Evolutionary conservation across 2,329 filamentous ascomycete genomes (phyloP), one percentile per base, ranked within the genome.

Genomic region (Emergomyces pasteurianus): DNA sequence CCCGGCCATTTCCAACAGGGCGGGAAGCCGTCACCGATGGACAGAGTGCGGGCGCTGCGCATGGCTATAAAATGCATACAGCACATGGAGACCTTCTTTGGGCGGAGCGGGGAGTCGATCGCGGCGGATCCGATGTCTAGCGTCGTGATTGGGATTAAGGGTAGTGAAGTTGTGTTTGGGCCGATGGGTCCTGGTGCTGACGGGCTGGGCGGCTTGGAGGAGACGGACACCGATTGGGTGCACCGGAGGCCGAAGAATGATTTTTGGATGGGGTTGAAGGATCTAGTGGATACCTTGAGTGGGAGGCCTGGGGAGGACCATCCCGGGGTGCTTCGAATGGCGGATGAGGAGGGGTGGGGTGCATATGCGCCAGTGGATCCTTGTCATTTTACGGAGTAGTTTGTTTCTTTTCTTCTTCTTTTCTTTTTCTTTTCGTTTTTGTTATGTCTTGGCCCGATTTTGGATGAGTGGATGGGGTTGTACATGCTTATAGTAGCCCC

Each of bases 1-100:
- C 92, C 92, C 0, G 92, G 92, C 16, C 92, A 96, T 77, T 92
- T 95, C 66, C 92, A 96, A 75, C 92, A 96, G 77, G 92, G 92
- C 67, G 91, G 90, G 61, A 90, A 89, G 50, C 94, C 94, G 0
- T 95, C 90, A 2, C 86, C 94, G 7, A 97, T 99, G 92, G 94
- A 99, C 76, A 88, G 94, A 60, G 92, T 92, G 69, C 86, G 94
- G 54, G 92, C 94, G 1, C 88, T 96, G 28, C 84, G 94, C 58
- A 86, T 99, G 70, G 90, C 92, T 10, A 94, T 97, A 75, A 92
- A 92, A 77, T 95, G 90, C 72, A 88, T 97, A 71, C 86, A 96
- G 78, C 91, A 96, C 71, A 80, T 99, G 3, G 94, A 99, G 76
- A 75, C 77, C 26, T 96, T 86, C 69, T 85, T 85, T 7, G 85